Percentiles rank a stretch among this genome's conserved stretches.
Conservation (phyloP, 1,139 yeast species). For the Protomyces arabidopsidicola region DNA sequence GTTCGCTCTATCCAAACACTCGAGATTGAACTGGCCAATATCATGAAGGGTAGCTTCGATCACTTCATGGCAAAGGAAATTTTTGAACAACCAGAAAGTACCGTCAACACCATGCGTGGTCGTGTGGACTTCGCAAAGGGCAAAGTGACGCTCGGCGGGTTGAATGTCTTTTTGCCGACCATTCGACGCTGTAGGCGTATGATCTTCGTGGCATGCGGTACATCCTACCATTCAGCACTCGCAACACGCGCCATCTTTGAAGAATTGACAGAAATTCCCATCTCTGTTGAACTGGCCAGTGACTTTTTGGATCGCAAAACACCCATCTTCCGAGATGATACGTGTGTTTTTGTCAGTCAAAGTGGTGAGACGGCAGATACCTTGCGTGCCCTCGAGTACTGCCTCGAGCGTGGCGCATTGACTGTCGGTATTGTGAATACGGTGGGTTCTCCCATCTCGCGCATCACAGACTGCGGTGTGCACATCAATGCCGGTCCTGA, state of each 20-base stretch:
- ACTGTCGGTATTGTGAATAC: slow-evolving; percentile 93
- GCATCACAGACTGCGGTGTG: slow-evolving; percentile 97
- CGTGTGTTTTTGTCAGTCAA: slow-evolving; percentile 95
- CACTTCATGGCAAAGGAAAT: slow-evolving; percentile 99
- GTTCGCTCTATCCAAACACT: slow-evolving; percentile 93
- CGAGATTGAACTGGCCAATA: slow-evolving; percentile 94
- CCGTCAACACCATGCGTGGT: slow-evolving; percentile 98
- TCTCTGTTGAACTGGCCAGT: slow-evolving; percentile 91
- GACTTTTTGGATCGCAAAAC: slow-evolving; percentile 93
- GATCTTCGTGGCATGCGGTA: slow-evolving; percentile 99
- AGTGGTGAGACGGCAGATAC: slow-evolving; percentile 99
- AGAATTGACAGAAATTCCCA: slow-evolving; percentile 94
- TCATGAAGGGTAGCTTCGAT: slow-evolving; percentile 93
- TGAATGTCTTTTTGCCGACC: slow-evolving; percentile 75
- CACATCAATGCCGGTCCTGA: slow-evolving; percentile 99
- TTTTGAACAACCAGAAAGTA: slow-evolving; percentile 96
- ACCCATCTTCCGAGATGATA: slow-evolving; percentile 96
- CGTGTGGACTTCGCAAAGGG: slow-evolving; percentile 86
- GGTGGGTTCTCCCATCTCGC: slow-evolving; percentile 94
- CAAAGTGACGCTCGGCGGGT: slow-evolving; percentile 81
- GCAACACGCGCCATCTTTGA: slow-evolving; percentile 96
- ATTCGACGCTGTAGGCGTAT: slow-evolving; percentile 93
- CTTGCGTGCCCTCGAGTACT: slow-evolving; percentile 92
- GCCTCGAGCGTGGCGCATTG: slow-evolving; percentile 94
- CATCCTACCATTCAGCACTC: slow-evolving; percentile 95